Percentiles rank a stretch among this genome's conserved stretches.
Conservation (phyloP, 371 early-diverging fungal genomes). For the Mortierella sp. region DNA sequence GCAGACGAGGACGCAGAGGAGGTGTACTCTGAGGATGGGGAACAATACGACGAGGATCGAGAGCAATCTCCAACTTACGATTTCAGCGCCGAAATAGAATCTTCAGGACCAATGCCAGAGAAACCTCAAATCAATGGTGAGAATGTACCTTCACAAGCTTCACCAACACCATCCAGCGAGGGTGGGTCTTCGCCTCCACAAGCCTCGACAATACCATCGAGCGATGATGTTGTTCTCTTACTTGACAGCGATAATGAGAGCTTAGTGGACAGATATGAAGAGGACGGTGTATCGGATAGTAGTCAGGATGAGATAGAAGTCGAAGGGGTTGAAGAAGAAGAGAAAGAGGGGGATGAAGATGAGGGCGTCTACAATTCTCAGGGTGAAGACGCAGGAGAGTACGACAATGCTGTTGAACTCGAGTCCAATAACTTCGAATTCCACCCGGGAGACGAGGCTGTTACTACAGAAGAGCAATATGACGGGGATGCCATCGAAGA, state of each 20-base stretch:
- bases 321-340: not conserved
- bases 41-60: not conserved
- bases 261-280: not conserved
- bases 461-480: not conserved
- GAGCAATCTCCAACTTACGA: not conserved
- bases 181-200: not conserved
- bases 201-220: not conserved
- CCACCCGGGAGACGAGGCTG: not conserved
- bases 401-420: not conserved
- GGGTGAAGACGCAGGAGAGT: not conserved
- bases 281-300: not conserved
- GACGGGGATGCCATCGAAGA: not conserved
- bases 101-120: not conserved
- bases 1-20: not conserved
- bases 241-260: slow-evolving; percentile 11
- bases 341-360: not conserved
- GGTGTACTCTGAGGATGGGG: not conserved
- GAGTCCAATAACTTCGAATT: not conserved
- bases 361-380: not conserved
- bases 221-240: slow-evolving; percentile 10
- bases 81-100: not conserved
- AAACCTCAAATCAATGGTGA: not conserved
- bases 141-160: not conserved
- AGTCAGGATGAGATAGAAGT: slow-evolving; percentile 7
- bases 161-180: not conserved